Conservation (phyloP, 805 yeast species). For the Starmerella bacillaris region DNA sequence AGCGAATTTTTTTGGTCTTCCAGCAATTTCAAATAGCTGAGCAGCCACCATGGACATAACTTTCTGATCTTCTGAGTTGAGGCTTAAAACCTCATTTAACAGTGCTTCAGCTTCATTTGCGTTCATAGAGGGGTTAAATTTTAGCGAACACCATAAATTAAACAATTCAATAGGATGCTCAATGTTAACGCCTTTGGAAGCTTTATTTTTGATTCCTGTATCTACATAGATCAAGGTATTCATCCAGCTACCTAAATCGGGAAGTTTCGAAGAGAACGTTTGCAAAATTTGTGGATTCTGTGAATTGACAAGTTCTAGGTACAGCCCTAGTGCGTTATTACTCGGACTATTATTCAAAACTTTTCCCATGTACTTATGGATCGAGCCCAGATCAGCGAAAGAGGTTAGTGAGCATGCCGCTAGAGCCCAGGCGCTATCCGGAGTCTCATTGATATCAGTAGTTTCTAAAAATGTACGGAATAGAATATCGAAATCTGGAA, state of each 20-base stretch:
- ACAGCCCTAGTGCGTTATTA: neutral
- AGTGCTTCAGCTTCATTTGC: too few species aligned
- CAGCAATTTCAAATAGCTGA: neutral
- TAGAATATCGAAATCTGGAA: constrained; percentile 20
- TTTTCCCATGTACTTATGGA: neutral
- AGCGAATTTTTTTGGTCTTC: neutral
- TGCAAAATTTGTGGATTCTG: neutral
- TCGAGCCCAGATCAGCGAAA: constrained; percentile 13
- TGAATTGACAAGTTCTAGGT: neutral
- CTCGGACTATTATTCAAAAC: neutral
- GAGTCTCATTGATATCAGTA: neutral
- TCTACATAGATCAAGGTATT: neutral
- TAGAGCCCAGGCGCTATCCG: constrained; percentile 4
- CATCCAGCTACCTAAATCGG: neutral
- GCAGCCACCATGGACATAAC: constrained; percentile 4
- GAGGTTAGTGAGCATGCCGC: constrained; percentile 10
- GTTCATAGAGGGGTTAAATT: too few species aligned
- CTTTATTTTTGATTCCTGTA: too few species aligned
- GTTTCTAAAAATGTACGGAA: constrained; percentile 3
- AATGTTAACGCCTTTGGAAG: too few species aligned
- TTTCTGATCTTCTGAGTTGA: too few species aligned
- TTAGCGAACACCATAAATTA: too few species aligned
- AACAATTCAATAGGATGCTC: too few species aligned
- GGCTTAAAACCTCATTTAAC: too few species aligned
- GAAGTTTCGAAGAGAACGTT: neutral